Percentiles rank a stretch among this genome's conserved stretches.
Conservation (phyloP, 331 rosid genomes). For the Malus hybrid region DNA sequence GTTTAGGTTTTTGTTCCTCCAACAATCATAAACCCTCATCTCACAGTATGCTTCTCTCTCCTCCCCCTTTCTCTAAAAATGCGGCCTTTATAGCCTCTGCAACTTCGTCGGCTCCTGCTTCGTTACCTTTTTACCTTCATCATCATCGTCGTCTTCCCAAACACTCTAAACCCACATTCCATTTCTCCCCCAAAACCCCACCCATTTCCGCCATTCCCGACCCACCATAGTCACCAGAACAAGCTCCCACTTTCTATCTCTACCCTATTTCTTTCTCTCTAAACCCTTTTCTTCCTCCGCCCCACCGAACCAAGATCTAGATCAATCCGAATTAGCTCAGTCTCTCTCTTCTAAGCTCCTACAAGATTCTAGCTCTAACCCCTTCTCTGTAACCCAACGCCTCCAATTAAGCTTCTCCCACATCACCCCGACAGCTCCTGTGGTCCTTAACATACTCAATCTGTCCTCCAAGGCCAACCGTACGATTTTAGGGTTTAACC, state of each 20-base stretch:
- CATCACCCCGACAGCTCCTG: constrained; percentile 38
- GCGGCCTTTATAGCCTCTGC: constrained; percentile 54
- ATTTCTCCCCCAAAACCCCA: constrained; percentile 1
- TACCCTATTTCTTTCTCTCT: constrained; percentile 12
- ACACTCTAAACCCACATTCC: not conserved
- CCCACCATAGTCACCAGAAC: not conserved
- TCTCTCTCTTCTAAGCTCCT: constrained; percentile 56
- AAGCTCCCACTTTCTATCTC: constrained; percentile 7
- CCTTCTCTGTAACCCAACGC: constrained; percentile 42
- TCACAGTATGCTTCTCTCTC: not conserved
- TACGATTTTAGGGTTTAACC: constrained; percentile 46
- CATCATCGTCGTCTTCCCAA: constrained; percentile 10
- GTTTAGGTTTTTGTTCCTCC: no score
- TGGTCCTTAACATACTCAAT: constrained; percentile 46
- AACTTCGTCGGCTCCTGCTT: constrained; percentile 44
- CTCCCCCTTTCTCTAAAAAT: constrained; percentile 18
- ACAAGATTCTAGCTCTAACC: constrained; percentile 32
- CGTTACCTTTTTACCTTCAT: constrained; percentile 25
- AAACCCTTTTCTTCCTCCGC: constrained; percentile 27
- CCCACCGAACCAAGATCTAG: constrained; percentile 9
- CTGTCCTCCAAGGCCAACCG: constrained; percentile 65
- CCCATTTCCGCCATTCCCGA: constrained; percentile 19
- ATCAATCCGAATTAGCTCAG: constrained; percentile 25
- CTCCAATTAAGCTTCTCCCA: constrained; percentile 61
- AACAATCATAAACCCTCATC: no score